A percentile compares a stretch with the other conserved stretches of the same genome.
phyloP scores from a whole-genome alignment of 805 yeast genomes.

The Candida maesae region DNA sequence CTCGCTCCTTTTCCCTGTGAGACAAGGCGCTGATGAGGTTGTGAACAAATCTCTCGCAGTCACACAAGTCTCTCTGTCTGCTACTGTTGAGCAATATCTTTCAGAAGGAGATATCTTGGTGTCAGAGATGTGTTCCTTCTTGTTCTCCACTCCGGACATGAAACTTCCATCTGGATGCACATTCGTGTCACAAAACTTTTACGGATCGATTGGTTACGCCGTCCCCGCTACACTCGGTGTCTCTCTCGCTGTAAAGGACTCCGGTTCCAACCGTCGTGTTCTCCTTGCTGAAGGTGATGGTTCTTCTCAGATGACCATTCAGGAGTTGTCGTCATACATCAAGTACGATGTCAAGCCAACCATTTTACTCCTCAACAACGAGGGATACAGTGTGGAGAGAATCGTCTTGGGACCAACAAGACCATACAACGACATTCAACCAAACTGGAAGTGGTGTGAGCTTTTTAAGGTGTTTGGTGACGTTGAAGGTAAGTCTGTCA shows the following conservation, averaged over 20 bases:
- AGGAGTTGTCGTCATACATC: slow-evolving; percentile 58
- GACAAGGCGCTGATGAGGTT: background rate
- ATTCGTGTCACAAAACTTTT: slow-evolving; percentile 58
- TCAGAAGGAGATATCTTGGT: slow-evolving; percentile 54
- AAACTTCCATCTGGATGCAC: slow-evolving; percentile 46
- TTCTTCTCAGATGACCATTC: slow-evolving; percentile 63
- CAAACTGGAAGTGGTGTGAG: slow-evolving; percentile 49
- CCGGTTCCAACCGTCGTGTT: slow-evolving; percentile 35
- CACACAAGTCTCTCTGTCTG: slow-evolving; percentile 41
- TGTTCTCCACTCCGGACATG: slow-evolving; percentile 57
- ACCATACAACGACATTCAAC: slow-evolving; percentile 56
- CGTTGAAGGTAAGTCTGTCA: slow-evolving; percentile 37
- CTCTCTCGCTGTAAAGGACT: slow-evolving; percentile 51
- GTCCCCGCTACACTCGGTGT: slow-evolving; percentile 65
- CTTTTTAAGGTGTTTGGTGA: slow-evolving; percentile 55
- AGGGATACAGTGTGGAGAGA: slow-evolving; percentile 65
- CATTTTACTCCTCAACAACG: slow-evolving; percentile 56
- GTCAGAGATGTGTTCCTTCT: slow-evolving; percentile 64
- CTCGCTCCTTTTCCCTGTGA: slow-evolving; percentile 10
- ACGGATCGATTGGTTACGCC: slow-evolving; percentile 67
- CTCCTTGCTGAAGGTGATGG: slow-evolving; percentile 66
- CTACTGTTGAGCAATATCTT: slow-evolving; percentile 47
- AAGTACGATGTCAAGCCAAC: slow-evolving; percentile 54
- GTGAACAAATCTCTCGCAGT: slow-evolving; percentile 9
- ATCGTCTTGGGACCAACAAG: slow-evolving; percentile 54